Conservation (phyloP, 805 yeast species). For the Yarrowia deformans region DNA sequence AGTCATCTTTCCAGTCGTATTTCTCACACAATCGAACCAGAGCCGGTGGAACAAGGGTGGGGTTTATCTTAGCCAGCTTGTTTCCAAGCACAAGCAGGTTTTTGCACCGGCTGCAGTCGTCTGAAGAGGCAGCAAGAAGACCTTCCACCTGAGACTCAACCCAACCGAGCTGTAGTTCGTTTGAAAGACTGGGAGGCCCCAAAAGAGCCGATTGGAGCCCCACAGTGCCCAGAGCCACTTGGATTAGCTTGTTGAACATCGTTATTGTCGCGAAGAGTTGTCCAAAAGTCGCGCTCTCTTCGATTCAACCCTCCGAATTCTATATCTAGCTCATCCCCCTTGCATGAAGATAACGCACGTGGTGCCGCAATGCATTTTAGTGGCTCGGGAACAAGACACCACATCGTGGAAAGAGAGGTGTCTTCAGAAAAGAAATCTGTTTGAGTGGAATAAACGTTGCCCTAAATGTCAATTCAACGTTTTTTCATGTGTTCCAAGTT, state of each 20-base stretch:
- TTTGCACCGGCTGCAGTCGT: conserved; percentile 8
- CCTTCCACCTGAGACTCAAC: neutral
- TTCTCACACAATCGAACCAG: conserved; percentile 8
- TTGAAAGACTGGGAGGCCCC: neutral
- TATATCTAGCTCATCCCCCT: conserved; percentile 23
- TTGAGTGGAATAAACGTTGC: too few species aligned
- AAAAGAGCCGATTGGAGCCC: neutral
- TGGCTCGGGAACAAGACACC: neutral
- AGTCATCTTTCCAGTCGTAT: conserved; percentile 21
- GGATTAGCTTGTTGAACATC: conserved; percentile 1
- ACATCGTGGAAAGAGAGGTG: too few species aligned
- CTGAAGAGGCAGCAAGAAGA: neutral
- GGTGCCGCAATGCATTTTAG: conserved; percentile 4
- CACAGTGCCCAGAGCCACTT: neutral
- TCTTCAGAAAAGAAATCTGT: too few species aligned
- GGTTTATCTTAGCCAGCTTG: neutral
- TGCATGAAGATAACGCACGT: conserved; percentile 30
- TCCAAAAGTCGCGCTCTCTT: too few species aligned
- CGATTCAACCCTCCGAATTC: neutral
- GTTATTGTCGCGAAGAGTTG: too few species aligned
- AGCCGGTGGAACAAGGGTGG: neutral
- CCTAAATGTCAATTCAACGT: too few species aligned
- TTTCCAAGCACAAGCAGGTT: conserved; percentile 6
- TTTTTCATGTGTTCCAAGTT: too few species aligned
- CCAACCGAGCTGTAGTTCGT: neutral